Evolutionary conservation across 257 asterid genomes (phyloP).

Genomic region (Forsythia viridissima): DNA sequence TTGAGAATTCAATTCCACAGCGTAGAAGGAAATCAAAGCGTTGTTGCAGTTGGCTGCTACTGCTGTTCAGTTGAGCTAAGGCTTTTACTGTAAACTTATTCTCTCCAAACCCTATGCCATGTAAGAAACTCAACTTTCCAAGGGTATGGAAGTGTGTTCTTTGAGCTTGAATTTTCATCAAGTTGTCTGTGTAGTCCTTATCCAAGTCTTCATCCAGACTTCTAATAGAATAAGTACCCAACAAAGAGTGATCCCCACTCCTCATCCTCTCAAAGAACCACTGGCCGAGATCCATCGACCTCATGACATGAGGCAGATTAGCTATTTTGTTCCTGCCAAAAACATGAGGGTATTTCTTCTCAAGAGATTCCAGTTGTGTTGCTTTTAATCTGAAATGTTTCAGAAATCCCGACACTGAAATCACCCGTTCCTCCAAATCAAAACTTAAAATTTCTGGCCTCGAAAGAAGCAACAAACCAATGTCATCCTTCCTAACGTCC

Average conservation of each 20-base stretch:
- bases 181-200: conserved; percentile 32
- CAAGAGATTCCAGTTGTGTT: conserved; percentile 36
- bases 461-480: conserved; percentile 54
- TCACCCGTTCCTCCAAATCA: conserved; percentile 38
- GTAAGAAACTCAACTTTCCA: conserved; percentile 52
- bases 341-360: conserved; percentile 52
- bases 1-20: conserved; percentile 54
- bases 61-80: conserved; percentile 36
- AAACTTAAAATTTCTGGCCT: conserved; percentile 46
- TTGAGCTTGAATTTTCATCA: conserved; percentile 35
- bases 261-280: conserved; percentile 66
- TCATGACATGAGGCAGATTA: conserved; percentile 52
- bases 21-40: conserved; percentile 56
- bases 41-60: conserved; percentile 40
- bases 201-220: conserved; percentile 37
- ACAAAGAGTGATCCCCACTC: conserved; percentile 43
- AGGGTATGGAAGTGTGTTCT: conserved; percentile 32
- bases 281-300: conserved; percentile 54
- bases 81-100: conserved; percentile 50
- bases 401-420: conserved; percentile 51
- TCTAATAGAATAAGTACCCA: conserved; percentile 34
- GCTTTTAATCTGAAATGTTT: conserved; percentile 44
- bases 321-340: conserved; percentile 65
- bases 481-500: conserved; percentile 42
- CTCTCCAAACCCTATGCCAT: conserved; percentile 65